phyloP scores from a whole-genome alignment of 768 basidiomycete genomes.

The Termitomyces sp. region DNA sequence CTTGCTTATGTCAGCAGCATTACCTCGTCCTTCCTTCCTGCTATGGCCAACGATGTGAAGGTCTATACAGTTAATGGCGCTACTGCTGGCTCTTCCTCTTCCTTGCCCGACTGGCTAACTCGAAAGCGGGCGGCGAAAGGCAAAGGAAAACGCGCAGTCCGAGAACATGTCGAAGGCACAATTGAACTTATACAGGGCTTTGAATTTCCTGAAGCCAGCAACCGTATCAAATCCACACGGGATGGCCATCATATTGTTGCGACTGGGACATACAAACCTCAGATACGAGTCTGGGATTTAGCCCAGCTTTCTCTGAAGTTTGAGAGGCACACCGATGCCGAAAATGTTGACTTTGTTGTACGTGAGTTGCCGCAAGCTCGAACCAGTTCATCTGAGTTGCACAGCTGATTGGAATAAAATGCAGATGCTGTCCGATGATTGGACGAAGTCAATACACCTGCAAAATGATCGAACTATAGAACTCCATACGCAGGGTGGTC shows the following conservation, averaged over 20 bases:
- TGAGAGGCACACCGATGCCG: constrained; percentile 92
- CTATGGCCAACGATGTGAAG: constrained; percentile 44
- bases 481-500: constrained; percentile 90
- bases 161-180: constrained; percentile 78
- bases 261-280: constrained; percentile 97
- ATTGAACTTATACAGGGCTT: constrained; percentile 94
- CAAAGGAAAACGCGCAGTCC: constrained; percentile 61
- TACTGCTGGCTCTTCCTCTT: constrained; percentile 79
- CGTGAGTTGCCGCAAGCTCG: constrained; percentile 45
- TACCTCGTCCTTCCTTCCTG: background rate
- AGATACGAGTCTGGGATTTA: constrained; percentile 94
- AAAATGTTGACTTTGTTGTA: constrained; percentile 98
- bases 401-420: constrained; percentile 1
- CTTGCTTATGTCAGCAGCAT: constrained; percentile 8
- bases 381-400: constrained; percentile 3
- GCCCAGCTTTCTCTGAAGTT: constrained; percentile 92
- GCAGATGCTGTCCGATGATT: constrained; percentile 94
- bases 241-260: constrained; percentile 93
- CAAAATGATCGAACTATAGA: constrained; percentile 95
- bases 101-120: constrained; percentile 93
- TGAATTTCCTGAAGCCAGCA: constrained; percentile 96
- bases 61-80: constrained; percentile 98
- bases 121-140: constrained; percentile 60
- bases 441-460: constrained; percentile 97
- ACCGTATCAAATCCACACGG: constrained; percentile 82